Evolutionary conservation across 345 rosid species (phyloP), one percentile per base, ranked within the genome.

Genomic region (Rhodamnia argentea): DNA sequence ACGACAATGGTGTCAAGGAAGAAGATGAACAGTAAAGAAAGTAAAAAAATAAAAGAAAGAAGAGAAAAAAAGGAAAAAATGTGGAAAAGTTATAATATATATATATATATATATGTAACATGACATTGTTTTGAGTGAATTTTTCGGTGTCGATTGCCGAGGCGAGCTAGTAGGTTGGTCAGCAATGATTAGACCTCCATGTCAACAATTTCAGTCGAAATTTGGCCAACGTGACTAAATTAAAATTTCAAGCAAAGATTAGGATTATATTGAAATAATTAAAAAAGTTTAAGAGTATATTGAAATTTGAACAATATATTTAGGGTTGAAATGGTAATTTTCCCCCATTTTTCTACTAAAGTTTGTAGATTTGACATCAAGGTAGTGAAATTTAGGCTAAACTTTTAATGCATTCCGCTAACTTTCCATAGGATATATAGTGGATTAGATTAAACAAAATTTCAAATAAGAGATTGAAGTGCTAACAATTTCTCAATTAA

Each of bases 131-230:
- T 13, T 1, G 32, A 60, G 18, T 6, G 32, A 0, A n/a, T 60
- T 60, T 5, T 6, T n/a, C 70, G 1, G 1, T 14, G 1, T 3
- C 13, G 27, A n/a, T 12, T 5, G 0, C 15, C 0, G 14, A n/a
- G n/a, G 7, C 12, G 6, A 10, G 0, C 3, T 2, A 26, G 0
- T 24, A 5, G 0, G 3, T 5, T 0, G 5, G 1, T 58, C 8
- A 1, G 1, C 3, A 1, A 12, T 58, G 7, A 2, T 7, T 5
- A 5, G 18, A 53, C 2, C 5, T 53, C 18, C 6, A 53, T 16
- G 18, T 16, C 7, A 16, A 53, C 0, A 16, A 15, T 53, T 53
- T 53, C 56, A 58, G 26, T 1, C 0, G 5, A 24, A 58, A 58
- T 0, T 58, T 11, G 1, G 5, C 0, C 1, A 1, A 2, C 4